phyloP scores from a whole-genome alignment of 2,329 filamentous ascomycete genomes.

The Mariannaea elegans region DNA sequence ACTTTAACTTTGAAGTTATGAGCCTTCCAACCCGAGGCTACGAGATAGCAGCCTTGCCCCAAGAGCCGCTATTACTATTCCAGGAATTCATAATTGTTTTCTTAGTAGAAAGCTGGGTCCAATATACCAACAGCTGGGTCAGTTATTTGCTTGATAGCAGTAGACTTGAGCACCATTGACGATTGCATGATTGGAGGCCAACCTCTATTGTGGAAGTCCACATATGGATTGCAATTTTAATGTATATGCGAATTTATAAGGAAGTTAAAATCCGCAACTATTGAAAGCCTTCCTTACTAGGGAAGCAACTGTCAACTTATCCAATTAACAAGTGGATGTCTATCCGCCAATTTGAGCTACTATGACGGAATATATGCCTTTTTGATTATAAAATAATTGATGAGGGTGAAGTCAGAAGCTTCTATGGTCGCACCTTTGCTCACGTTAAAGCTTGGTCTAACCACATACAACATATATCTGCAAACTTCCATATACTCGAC shows the following conservation, averaged over 20 bases:
- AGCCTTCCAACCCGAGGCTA: no score
- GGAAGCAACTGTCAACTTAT: not conserved
- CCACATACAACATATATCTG: conserved; percentile 6
- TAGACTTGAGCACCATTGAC: no score
- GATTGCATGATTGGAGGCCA: no score
- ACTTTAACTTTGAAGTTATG: no score
- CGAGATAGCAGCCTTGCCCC: no score
- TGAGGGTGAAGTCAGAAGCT: not conserved
- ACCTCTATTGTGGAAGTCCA: conserved; percentile 16
- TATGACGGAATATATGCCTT: conserved; percentile 5
- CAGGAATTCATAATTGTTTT: no score
- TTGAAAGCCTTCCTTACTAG: conserved; percentile 6
- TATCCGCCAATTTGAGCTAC: conserved; percentile 15
- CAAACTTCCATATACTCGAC: not conserved
- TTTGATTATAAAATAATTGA: not conserved
- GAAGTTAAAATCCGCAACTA: conserved; percentile 14
- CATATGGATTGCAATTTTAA: conserved; percentile 21
- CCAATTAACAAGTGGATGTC: conserved; percentile 22
- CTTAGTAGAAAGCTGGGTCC: no score
- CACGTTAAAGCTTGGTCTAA: conserved; percentile 11
- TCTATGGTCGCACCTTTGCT: not conserved
- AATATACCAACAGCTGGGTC: no score
- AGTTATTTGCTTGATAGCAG: no score
- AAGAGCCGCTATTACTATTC: no score
- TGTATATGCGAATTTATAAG: conserved; percentile 22